phyloP scores from a whole-genome alignment of 1,284 basidiomycete species.

The Ustilago nuda region DNA sequence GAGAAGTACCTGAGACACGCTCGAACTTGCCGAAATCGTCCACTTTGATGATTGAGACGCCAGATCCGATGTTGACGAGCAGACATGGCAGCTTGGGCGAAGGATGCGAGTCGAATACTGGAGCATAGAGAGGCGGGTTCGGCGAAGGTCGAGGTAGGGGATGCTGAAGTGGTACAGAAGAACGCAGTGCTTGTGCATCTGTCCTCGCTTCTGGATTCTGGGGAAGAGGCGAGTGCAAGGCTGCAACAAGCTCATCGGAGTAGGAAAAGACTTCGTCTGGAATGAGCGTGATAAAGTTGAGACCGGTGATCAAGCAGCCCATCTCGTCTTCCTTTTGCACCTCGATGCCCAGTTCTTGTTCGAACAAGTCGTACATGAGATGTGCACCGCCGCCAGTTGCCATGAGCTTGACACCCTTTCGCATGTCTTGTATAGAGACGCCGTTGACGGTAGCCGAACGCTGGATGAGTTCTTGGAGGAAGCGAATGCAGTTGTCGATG shows the following conservation, averaged over 20 bases:
- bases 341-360: conserved; percentile 81
- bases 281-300: conserved; percentile 96
- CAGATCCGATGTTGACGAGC: conserved; percentile 97
- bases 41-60: conserved; percentile 96
- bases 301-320: conserved; percentile 95
- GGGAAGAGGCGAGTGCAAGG: conserved; percentile 54
- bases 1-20: conserved; percentile 94
- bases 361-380: conserved; percentile 88
- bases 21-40: conserved; percentile 95
- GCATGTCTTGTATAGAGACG: conserved; percentile 91
- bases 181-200: conserved; percentile 50
- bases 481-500: conserved; percentile 83
- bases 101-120: conserved; percentile 83
- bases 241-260: conserved; percentile 88
- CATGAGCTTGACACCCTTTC: conserved; percentile 92
- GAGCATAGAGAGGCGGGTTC: conserved; percentile 87
- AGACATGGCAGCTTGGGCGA: conserved; percentile 86
- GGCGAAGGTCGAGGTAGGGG: conserved; percentile 88
- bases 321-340: conserved; percentile 94
- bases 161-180: conserved; percentile 51
- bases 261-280: conserved; percentile 99
- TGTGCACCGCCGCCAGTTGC: conserved; percentile 98
- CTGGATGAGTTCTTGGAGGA: conserved; percentile 87
- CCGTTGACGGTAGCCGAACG: conserved; percentile 87
- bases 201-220: conserved; percentile 42